Percentiles rank a stretch among this genome's conserved stretches.
phyloP scores from a whole-genome alignment of 2,329 filamentous ascomycete genomes.

The Aureobasidium mangrovei region DNA sequence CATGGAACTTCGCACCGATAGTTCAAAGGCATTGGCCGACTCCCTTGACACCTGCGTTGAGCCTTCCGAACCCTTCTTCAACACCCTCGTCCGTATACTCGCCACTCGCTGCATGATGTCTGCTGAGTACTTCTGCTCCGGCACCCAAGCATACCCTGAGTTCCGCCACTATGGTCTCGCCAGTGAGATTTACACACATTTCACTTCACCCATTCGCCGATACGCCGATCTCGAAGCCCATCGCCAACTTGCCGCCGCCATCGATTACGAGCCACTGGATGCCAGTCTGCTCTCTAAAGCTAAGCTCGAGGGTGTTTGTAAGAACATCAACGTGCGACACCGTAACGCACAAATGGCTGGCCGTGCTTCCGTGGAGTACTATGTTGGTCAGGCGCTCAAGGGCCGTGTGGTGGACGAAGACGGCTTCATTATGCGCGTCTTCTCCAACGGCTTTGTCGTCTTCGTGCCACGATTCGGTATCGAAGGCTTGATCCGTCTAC shows the following conservation, averaged over 20 bases:
- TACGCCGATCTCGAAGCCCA: slow-evolving; percentile 96
- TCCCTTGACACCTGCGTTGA: slow-evolving; percentile 82
- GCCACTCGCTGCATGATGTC: slow-evolving; percentile 99
- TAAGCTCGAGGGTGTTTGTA: slow-evolving; percentile 87
- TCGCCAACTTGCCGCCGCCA: slow-evolving; percentile 87
- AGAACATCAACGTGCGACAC: slow-evolving; percentile 96
- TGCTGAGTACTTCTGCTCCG: slow-evolving; percentile 95
- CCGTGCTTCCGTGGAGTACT: slow-evolving; percentile 91
- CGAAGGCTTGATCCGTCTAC: slow-evolving; percentile 77
- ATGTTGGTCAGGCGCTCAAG: slow-evolving; percentile 92
- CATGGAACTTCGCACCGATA: slow-evolving; percentile 72
- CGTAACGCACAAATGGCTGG: slow-evolving; percentile 95
- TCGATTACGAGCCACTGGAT: slow-evolving; percentile 83
- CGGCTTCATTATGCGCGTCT: slow-evolving; percentile 93
- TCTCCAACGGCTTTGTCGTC: slow-evolving; percentile 94
- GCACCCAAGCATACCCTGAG: slow-evolving; percentile 84
- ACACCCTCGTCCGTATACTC: slow-evolving; percentile 94
- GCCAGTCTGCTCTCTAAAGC: slow-evolving; percentile 69
- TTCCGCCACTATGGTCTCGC: slow-evolving; percentile 97
- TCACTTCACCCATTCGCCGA: slow-evolving; percentile 91
- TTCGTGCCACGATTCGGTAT: slow-evolving; percentile 94
- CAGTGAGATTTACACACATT: slow-evolving; percentile 96
- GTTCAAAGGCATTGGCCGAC: slow-evolving; percentile 86
- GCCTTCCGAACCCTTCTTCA: slow-evolving; percentile 82
- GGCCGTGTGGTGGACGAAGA: slow-evolving; percentile 69